Conservation (phyloP, 257 asterid genomes). For the Nicotiana tomentosiformis region DNA sequence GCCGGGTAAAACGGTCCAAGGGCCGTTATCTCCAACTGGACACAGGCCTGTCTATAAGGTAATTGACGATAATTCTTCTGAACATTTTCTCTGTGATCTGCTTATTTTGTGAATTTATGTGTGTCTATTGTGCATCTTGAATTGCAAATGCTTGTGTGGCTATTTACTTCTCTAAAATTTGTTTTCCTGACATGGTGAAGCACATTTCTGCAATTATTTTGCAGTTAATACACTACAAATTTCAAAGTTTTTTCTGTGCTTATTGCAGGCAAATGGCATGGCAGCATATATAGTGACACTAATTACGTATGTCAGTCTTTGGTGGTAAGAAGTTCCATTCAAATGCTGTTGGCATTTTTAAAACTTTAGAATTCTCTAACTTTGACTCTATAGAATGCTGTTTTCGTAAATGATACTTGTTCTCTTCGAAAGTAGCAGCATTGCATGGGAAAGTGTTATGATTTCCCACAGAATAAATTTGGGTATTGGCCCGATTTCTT, state of each 20-base stretch:
- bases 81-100: not conserved
- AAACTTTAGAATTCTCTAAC: not conserved
- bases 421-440: not conserved
- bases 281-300: conserved; percentile 74
- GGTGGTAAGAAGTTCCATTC: conserved; percentile 63
- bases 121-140: not conserved
- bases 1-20: conserved; percentile 83
- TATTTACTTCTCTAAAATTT: not conserved
- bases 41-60: conserved; percentile 91
- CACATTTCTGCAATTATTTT: not conserved
- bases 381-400: not conserved
- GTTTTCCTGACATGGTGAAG: not conserved
- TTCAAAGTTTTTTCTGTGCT: conserved; percentile 14
- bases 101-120: not conserved
- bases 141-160: not conserved
- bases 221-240: not conserved
- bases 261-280: conserved; percentile 81
- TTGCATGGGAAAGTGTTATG: not conserved
- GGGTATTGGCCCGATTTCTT: not conserved
- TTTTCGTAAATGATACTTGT: not conserved
- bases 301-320: conserved; percentile 65
- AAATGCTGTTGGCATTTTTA: not conserved
- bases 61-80: not conserved
- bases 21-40: conserved; percentile 90
- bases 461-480: not conserved